These are phyloP conservation scores for Populus pruinosa DNA, from an alignment of 345 rosid species.

Conservation along the genomic window DNA sequence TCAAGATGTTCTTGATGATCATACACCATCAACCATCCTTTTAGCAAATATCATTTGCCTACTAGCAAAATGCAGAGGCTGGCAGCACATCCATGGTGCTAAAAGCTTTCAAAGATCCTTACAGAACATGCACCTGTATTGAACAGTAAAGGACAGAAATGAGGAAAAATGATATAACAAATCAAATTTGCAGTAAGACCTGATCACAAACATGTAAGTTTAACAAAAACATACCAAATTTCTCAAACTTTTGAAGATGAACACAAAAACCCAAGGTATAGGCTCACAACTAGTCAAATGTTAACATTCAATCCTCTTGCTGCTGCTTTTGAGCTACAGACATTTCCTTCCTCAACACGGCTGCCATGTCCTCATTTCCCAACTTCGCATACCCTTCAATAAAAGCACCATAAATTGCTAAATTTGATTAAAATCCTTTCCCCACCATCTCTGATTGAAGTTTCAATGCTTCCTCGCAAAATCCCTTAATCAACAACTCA, in stretches of 20 bases:
- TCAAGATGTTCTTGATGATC: too few species aligned
- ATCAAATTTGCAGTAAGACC: not conserved
- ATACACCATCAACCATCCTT: too few species aligned
- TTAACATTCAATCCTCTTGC: constrained; percentile 13
- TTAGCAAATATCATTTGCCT: not conserved
- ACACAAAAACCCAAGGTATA: not conserved
- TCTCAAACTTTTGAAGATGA: not conserved
- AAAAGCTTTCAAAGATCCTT: not conserved
- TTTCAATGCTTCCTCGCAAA: constrained; percentile 66
- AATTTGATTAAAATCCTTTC: constrained; percentile 60
- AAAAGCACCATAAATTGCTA: constrained; percentile 53
- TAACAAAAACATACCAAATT: not conserved
- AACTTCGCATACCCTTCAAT: constrained; percentile 48
- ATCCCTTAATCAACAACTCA: constrained; percentile 50
- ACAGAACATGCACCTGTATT: not conserved
- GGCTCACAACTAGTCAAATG: not conserved
- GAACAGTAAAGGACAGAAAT: not conserved
- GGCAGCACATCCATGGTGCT: not conserved
- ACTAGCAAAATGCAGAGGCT: not conserved
- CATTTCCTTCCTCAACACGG: constrained; percentile 57
- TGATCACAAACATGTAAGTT: not conserved
- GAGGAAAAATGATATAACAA: not conserved
- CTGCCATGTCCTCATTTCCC: constrained; percentile 56
- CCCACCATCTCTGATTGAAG: constrained; percentile 88
- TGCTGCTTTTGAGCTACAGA: constrained; percentile 33